A percentile compares a stretch with the other conserved stretches of the same genome.
These are phyloP conservation scores for Mortierella sp. DNA, from an alignment of 371 early-diverging fungal species.

Conservation along the genomic window DNA sequence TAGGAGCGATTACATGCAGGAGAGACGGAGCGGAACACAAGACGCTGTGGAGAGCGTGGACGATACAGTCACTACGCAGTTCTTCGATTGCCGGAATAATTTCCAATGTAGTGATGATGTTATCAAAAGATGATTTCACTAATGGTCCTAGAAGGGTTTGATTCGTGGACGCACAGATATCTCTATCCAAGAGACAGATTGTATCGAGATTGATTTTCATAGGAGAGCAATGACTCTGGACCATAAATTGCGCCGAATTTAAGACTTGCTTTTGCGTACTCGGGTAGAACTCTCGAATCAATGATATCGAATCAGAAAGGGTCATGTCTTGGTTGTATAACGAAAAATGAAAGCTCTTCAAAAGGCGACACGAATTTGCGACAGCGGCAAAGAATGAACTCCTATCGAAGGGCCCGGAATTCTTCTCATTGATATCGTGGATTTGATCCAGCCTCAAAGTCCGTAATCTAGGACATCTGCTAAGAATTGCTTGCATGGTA, in stretches of 20 bases:
- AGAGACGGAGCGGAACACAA: conserved; percentile 16
- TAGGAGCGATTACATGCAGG: conserved; percentile 11
- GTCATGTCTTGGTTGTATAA: conserved; percentile 5
- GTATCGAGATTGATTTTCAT: not conserved
- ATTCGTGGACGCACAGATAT: not conserved
- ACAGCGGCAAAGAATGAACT: not conserved
- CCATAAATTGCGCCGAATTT: not conserved
- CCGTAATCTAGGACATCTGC: conserved; percentile 6
- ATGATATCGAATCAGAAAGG: conserved; percentile 1
- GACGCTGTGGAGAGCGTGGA: conserved; percentile 14
- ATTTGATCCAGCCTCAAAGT: conserved; percentile 2
- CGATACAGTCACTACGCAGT: not conserved
- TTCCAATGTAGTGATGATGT: conserved; percentile 15
- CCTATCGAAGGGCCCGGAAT: conserved; percentile 6
- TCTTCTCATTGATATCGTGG: not conserved
- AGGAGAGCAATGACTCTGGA: no score
- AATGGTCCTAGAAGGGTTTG: not conserved
- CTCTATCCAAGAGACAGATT: not conserved
- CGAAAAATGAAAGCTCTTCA: conserved; percentile 17
- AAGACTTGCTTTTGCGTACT: not conserved
- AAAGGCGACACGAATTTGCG: conserved; percentile 11
- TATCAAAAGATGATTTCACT: not conserved
- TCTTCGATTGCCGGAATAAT: not conserved
- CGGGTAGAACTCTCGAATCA: not conserved
- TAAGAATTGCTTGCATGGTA: not conserved